These are phyloP conservation scores for Apiosordaria backusii DNA, from an alignment of 495 filamentous ascomycete species.

Conservation along the genomic window DNA sequence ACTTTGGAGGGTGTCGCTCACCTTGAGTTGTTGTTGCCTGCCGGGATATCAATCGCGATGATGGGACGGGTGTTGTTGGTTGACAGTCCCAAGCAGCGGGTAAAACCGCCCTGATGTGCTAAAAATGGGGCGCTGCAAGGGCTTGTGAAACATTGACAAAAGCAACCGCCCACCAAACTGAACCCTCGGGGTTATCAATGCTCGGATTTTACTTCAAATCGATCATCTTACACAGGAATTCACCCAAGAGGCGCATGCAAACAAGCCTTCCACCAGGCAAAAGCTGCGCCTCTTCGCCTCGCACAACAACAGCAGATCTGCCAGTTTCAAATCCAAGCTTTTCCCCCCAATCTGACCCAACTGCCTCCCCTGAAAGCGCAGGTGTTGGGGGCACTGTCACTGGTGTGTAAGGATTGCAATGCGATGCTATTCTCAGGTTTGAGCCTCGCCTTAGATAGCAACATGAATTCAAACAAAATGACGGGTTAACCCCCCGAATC, in stretches of 20 bases:
- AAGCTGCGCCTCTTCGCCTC: neutral
- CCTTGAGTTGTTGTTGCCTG: neutral
- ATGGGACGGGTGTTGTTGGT: neutral
- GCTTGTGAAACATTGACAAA: neutral
- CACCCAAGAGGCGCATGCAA: neutral
- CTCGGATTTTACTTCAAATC: too few species aligned
- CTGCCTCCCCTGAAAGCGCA: too few species aligned
- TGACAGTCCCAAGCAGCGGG: neutral
- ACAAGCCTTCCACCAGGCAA: neutral
- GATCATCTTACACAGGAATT: neutral
- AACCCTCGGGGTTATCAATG: neutral
- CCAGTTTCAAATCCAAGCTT: neutral
- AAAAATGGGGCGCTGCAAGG: neutral
- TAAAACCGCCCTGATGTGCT: neutral
- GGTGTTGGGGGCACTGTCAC: neutral
- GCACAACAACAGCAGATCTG: neutral
- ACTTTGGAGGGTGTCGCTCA: neutral
- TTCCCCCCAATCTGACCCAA: neutral
- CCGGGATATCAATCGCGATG: neutral
- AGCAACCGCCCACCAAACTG: neutral
- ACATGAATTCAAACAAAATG: neutral
- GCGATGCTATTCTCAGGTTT: neutral
- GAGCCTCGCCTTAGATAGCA: neutral
- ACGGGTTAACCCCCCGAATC: neutral
- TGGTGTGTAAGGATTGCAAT: neutral